Base-by-base conservation (phyloP, 257 asterid genomes). In the Petunia axillaris region DNA sequence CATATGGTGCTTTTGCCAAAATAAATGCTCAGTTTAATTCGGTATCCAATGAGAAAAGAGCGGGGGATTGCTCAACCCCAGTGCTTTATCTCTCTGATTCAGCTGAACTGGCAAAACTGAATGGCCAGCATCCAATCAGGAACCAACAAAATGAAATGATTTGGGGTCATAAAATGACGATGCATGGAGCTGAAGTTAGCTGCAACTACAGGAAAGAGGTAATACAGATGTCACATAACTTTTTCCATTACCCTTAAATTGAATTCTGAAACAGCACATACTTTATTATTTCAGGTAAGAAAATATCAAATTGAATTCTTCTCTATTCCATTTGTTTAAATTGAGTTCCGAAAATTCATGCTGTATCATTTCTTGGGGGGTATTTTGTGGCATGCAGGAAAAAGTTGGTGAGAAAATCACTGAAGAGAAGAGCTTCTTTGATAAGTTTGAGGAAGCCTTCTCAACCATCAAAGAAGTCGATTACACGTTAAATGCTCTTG, bases 381-480 rank as follows among this genome's bases (percentile, higher is more conserved):
- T 50, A 60, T 25, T 71, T 71, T 60, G 48, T 39, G 44, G 62
- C 65, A 36, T 87, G 89, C 87, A 91, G 92, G 75, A 83, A 63
- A 80, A 73, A 66, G 80, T 71, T 71, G 80, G 79, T 76, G 87
- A 82, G 73, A 86, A 81, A 59, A 74, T 74, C 65, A 43, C 10
- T 65, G 85, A 63, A 13, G 85, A 81, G 62, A 80, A 76, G 63
- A 80, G 79, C 82, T 91, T 86, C 92, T 89, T 91, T 54, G 70
- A 84, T 77, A 91, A 91, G 81, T 83, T 86, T 68, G 94, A 87
- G 84, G 91, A 89, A 89, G 88, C 89, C 74, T 85, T 76, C 80
- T 85, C 84, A 79, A 91, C 93, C 79, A 85, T 91, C 81, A 79
- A 87, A 84, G 95, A 89, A 80, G 94, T 91, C 58, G 97, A 91